Conservation (phyloP, 345 rosid genomes). For the Eucalyptus sp. region DNA sequence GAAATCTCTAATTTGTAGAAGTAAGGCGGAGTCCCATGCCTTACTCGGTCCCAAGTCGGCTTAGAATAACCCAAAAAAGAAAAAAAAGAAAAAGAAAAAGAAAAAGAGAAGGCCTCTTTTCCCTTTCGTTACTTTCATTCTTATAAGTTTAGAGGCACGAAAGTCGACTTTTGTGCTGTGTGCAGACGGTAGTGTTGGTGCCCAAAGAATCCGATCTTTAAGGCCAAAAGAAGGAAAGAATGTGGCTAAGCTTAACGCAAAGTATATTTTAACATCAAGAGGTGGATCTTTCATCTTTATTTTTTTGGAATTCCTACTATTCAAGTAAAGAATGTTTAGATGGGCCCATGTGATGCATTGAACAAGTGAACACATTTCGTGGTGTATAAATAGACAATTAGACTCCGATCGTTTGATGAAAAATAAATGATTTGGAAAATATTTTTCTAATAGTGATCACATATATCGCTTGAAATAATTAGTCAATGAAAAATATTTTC, state of each 20-base stretch:
- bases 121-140: neutral
- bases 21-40: neutral
- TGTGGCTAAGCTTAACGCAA: neutral
- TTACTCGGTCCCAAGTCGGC: fast-evolving
- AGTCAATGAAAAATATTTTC: neutral
- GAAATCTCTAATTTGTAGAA: neutral
- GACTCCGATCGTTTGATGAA: fast-evolving
- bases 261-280: neutral
- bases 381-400: neutral
- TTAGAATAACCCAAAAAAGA: neutral
- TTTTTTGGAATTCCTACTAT: neutral
- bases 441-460: fast-evolving
- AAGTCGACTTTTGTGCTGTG: neutral
- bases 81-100: neutral
- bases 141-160: neutral
- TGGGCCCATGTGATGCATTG: neutral
- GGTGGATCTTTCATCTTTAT: neutral
- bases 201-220: neutral
- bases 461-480: neutral
- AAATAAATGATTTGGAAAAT: neutral
- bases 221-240: neutral
- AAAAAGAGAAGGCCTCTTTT: neutral
- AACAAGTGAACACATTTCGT: neutral
- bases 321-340: neutral
- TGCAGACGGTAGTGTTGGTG: neutral